Evolutionary conservation across 2,329 filamentous ascomycete species (phyloP), one percentile per base, ranked within the genome.

Genomic region (Colletotrichum lindemuthianum): DNA sequence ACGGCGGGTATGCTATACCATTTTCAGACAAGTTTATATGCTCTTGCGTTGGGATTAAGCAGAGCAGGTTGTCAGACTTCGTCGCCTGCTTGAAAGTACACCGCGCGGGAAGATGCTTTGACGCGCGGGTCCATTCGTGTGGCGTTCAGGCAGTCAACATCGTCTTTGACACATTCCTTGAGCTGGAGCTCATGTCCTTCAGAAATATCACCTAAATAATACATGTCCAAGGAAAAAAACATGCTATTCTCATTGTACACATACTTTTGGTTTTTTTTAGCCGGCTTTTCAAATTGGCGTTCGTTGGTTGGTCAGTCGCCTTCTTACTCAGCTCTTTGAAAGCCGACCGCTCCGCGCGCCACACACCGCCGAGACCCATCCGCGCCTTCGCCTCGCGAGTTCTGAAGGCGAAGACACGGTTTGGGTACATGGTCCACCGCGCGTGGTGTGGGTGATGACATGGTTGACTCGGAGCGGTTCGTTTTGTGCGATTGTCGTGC

Each of bases 291-390:
- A 39, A 56, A 56, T 57, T n/a, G 39, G 39, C 32, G 9, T 37
- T 15, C 13, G 40, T 13, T 51, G 58, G 59, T 65, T 65, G 61
- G 57, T 47, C 33, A n/a, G n/a, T 44, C 33, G 16, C 37, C 51
- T 37, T 33, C 51, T 65, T 61, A 61, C 58, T 65, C 61, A 65
- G 51, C 52, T 56, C 58, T 65, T 61, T 56, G 34, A 52, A 65
- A 61, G 52, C 55, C 52, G 32, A 11, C 7, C 40, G 41, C 43
- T 15, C 16, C 24, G 15, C 33, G 53, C 55, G 32, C 24, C 32
- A 55, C 55, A 40, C 36, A 44, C 10, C 36, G 16, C 3, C 47
- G 39, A 9, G 16, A 40, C n/a, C 36, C 49, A 9, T 6, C 13
- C 44, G 54, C 43, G 13, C n/a, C 34, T 48, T 34, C 43, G 33